A percentile compares a stretch with the other conserved stretches of the same genome.
Evolutionary conservation across 2,329 filamentous ascomycete species (phyloP).

Genomic region (Mycosphaerelloides madeirae): DNA sequence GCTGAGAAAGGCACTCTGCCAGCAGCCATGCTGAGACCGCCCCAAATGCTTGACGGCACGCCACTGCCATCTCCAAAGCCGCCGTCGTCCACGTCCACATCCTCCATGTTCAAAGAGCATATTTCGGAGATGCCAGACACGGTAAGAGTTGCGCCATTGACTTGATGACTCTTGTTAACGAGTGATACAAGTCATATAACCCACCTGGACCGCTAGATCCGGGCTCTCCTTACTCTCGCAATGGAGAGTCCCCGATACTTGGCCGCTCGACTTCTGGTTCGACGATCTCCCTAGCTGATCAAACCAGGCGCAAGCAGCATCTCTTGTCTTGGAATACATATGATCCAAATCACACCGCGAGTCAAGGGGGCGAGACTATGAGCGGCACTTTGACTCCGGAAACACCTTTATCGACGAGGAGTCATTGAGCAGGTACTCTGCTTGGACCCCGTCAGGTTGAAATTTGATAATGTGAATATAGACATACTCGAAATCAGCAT

Average conservation of each 20-base stretch:
- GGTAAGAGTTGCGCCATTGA: slow-evolving; percentile 7
- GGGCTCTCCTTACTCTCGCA: slow-evolving; percentile 3
- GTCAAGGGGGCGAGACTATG: slow-evolving; percentile 7
- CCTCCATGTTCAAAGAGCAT: slow-evolving; percentile 17
- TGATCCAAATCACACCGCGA: slow-evolving; percentile 9
- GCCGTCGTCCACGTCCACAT: slow-evolving; percentile 6
- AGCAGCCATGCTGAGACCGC: slow-evolving; percentile 10
- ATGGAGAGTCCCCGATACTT: slow-evolving; percentile 21
- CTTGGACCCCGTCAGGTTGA: no score
- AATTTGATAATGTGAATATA: no score
- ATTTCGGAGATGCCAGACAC: slow-evolving; percentile 20
- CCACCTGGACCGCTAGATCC: not conserved
- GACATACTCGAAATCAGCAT: no score
- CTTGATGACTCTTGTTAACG: not conserved
- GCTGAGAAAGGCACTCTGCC: slow-evolving; percentile 12
- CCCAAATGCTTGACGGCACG: slow-evolving; percentile 16
- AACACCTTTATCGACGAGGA: slow-evolving; percentile 15
- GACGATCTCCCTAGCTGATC: slow-evolving; percentile 9
- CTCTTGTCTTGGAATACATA: slow-evolving; percentile 25
- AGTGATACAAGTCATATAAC: not conserved
- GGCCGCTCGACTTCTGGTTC: slow-evolving; percentile 9
- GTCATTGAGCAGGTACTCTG: no score
- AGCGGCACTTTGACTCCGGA: slow-evolving; percentile 18
- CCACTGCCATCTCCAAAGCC: slow-evolving; percentile 5
- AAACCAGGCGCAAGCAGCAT: slow-evolving; percentile 19